phyloP scores from a whole-genome alignment of 306 rosid species.

The Casuarina equisetifolia region DNA sequence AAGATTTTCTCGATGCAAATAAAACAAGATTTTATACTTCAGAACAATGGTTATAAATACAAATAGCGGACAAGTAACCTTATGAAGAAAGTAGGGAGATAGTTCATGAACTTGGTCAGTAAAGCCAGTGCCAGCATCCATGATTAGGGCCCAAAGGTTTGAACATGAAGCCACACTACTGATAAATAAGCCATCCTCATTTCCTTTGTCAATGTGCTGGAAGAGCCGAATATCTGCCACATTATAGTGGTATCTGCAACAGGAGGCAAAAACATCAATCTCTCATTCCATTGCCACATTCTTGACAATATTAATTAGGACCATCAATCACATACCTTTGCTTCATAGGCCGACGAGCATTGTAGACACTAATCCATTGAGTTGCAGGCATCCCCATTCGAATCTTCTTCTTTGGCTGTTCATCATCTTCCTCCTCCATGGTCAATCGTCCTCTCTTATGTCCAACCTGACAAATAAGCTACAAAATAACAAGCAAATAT shows the following conservation, averaged over 20 bases:
- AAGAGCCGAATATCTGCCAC: slow-evolving; percentile 75
- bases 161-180: slow-evolving; percentile 69
- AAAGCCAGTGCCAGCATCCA: slow-evolving; percentile 98
- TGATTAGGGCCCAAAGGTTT: slow-evolving; percentile 86
- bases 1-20: neutral
- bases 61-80: slow-evolving; percentile 42
- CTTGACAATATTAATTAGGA: neutral
- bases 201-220: slow-evolving; percentile 86
- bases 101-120: slow-evolving; percentile 77
- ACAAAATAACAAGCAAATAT: slow-evolving; percentile 25
- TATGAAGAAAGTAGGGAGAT: slow-evolving; percentile 70
- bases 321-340: slow-evolving; percentile 58
- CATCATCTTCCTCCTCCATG: slow-evolving; percentile 66
- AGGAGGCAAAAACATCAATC: slow-evolving; percentile 22
- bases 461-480: slow-evolving; percentile 66
- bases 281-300: neutral
- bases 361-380: slow-evolving; percentile 87
- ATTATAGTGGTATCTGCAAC: slow-evolving; percentile 83
- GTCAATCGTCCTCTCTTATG: slow-evolving; percentile 75
- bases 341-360: slow-evolving; percentile 84
- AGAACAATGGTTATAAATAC: neutral
- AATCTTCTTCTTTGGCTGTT: slow-evolving; percentile 80
- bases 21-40: neutral
- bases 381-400: slow-evolving; percentile 81
- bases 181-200: slow-evolving; percentile 79